Percentiles rank a stretch among this genome's conserved stretches.
Evolutionary conservation across 208 protist genomes (phyloP).

Genomic region (Leishmania tarentolae): DNA sequence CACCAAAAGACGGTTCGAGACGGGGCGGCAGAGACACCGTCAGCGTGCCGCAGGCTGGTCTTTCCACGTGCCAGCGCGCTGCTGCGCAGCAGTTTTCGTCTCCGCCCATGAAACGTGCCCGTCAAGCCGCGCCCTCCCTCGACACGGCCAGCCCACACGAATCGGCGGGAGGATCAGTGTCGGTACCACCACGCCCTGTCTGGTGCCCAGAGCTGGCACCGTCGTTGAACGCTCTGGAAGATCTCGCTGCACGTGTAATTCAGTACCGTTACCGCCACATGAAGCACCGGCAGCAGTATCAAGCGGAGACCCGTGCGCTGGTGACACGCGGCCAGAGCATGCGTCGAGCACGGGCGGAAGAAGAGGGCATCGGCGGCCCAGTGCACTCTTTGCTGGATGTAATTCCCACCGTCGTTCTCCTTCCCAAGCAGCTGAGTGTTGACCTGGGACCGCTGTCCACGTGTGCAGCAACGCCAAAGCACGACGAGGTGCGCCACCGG

Average conservation of each 20-base stretch:
- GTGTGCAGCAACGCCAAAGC: background rate
- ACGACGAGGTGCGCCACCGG: background rate
- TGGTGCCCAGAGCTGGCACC: conserved; percentile 22
- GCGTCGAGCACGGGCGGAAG: background rate
- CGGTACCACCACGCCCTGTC: conserved; percentile 2
- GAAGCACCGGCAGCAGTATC: conserved; percentile 32
- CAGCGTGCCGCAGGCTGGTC: background rate
- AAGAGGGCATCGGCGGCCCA: background rate
- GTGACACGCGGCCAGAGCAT: conserved; percentile 19
- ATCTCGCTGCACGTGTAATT: conserved; percentile 68
- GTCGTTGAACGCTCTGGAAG: conserved; percentile 26
- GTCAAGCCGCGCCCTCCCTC: background rate
- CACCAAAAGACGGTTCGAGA: background rate
- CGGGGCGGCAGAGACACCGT: background rate
- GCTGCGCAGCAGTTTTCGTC: background rate
- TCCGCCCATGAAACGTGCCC: background rate
- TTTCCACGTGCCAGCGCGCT: background rate
- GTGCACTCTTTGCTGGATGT: background rate
- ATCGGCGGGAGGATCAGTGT: background rate
- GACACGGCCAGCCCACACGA: background rate
- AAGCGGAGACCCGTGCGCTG: conserved; percentile 31
- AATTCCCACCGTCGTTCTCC: background rate
- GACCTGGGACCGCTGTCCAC: background rate
- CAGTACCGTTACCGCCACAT: conserved; percentile 59
- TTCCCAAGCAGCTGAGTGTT: background rate